Base-by-base conservation (phyloP, 805 yeast species). In the Ogataea neopini region DNA sequence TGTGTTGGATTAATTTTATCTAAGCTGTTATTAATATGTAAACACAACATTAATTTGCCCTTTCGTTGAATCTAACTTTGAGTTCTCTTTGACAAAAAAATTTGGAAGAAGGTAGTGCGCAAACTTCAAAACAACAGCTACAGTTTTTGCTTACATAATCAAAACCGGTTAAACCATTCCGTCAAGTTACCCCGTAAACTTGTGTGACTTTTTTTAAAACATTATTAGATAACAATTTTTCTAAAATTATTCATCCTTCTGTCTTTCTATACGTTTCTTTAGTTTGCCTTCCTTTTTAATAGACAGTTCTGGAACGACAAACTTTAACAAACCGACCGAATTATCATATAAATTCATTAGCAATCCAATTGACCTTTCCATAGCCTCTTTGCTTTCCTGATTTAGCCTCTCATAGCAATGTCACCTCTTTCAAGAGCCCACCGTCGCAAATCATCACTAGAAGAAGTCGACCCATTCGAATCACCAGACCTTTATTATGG, bases 401-500 rank as follows among this genome's bases (percentile, higher is more conserved):
- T 6, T 22, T 22, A 22, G 7, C 25, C 25, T 8, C 25, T 22
- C 25, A 22, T 8, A 22, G 25, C 25, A 22, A 39, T 39, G 42
- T 25, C 42, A 6, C 33, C 33, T 13, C 33, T 39, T 8, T 26
- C 42, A 17, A 39, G 30, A 26, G 10, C 42, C n/a, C 51, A 53
- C 30, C 49, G 60, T 35, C 60, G 68, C 19, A 53, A 50, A 22
- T 71, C 77, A 2, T 76, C 83, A 3, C 48, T 63, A 5, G 81
- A 76, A 28, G 79, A 76, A n/a, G 37, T 47, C 1, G 83, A 84
- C 60, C 94, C 94, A 0, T 83, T 73, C 52, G 83, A 84, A 14
- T 66, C 70, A n/a, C 77, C 92, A 0, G 91, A 84, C 41, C 70
- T 75, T 20, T 86, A 86, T 62, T 86, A 86, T 63, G 87, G 88